Evolutionary conservation across 805 yeast genomes (phyloP).

Genomic region (Candida montana): DNA sequence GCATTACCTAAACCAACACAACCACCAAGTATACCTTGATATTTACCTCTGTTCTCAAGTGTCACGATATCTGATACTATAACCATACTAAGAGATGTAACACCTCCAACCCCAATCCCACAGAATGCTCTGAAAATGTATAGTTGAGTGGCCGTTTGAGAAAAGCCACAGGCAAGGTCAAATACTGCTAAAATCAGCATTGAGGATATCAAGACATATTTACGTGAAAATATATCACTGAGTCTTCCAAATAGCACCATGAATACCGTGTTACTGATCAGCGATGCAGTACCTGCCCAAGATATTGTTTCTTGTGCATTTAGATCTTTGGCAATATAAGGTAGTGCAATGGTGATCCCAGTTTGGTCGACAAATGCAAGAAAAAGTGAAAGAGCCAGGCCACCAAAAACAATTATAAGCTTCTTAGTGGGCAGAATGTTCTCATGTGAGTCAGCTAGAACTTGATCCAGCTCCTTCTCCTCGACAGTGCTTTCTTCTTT

Average conservation of each 20-base stretch:
- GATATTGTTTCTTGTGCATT: slow-evolving; percentile 43
- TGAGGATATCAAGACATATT: slow-evolving; percentile 36
- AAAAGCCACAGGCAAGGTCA: slow-evolving; percentile 48
- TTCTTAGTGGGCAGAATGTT: slow-evolving; percentile 8
- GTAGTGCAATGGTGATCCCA: slow-evolving; percentile 14
- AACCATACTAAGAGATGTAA: slow-evolving; percentile 45
- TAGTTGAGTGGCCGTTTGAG: slow-evolving; percentile 42
- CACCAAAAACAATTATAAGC: slow-evolving; percentile 4
- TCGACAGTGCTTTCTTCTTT: slow-evolving; percentile 2
- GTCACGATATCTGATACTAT: slow-evolving; percentile 51
- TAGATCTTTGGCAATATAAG: slow-evolving; percentile 43
- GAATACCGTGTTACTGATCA: slow-evolving; percentile 46
- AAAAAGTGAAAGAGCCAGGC: slow-evolving; percentile 6
- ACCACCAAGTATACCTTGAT: slow-evolving; percentile 49
- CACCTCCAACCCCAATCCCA: slow-evolving; percentile 54
- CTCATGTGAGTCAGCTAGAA: slow-evolving; percentile 29
- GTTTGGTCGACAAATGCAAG: slow-evolving; percentile 11
- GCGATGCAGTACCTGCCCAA: slow-evolving; percentile 55
- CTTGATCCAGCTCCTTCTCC: slow-evolving; percentile 1
- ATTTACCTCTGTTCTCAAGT: slow-evolving; percentile 48
- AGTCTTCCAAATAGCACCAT: slow-evolving; percentile 49
- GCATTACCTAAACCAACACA: slow-evolving; percentile 46
- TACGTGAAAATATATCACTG: slow-evolving; percentile 52
- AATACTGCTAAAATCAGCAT: slow-evolving; percentile 35
- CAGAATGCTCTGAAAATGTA: slow-evolving; percentile 49